A percentile compares a stretch with the other conserved stretches of the same genome.
Evolutionary conservation across 2,329 filamentous ascomycete species (phyloP).

Genomic region (Epichloe aotearoae): DNA sequence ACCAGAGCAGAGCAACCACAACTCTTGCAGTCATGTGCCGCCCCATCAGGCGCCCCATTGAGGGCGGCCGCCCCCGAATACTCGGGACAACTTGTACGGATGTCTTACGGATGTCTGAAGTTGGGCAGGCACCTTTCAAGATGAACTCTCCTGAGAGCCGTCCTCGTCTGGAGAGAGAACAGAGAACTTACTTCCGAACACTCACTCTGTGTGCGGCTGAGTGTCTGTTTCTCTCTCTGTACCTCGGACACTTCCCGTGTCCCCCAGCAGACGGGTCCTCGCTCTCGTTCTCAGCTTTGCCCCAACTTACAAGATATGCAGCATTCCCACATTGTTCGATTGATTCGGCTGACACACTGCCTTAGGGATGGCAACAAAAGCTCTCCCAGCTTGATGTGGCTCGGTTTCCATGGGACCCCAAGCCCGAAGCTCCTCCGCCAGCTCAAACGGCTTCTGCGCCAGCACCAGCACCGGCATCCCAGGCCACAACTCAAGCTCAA

Average conservation of each 20-base stretch:
- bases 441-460: constrained; percentile 21
- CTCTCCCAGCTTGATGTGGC: constrained; percentile 75
- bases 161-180: not conserved
- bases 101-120: too few species aligned
- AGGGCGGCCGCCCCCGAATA: not conserved
- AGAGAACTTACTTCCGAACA: not conserved
- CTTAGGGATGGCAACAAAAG: constrained; percentile 86
- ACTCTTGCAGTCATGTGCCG: constrained; percentile 3
- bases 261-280: not conserved
- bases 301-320: not conserved
- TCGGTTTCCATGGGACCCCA: constrained; percentile 89
- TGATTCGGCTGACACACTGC: constrained; percentile 5
- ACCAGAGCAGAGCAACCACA: not conserved
- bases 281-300: not conserved
- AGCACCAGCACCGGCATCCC: constrained; percentile 10
- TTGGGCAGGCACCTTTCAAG: not conserved
- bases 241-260: not conserved
- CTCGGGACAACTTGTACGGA: too few species aligned
- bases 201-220: not conserved
- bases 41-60: not conserved
- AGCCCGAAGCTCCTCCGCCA: constrained; percentile 44
- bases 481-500: constrained; percentile 15
- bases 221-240: not conserved
- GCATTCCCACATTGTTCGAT: not conserved
- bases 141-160: not conserved